Conservation (phyloP, 75 land plant genomes). For the Larix kaempferi region DNA sequence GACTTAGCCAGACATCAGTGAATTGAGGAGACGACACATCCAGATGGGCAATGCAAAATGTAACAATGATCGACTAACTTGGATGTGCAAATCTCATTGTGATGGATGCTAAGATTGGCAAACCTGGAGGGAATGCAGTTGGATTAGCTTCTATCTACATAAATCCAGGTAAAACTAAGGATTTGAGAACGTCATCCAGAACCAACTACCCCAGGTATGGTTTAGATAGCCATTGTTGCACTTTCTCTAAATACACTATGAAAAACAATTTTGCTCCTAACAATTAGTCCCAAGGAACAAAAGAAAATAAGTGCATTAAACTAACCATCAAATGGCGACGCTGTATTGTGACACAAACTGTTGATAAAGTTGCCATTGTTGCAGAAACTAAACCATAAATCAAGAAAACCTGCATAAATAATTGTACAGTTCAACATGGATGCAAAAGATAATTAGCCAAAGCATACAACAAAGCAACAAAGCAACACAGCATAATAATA, state of each 20-base stretch:
- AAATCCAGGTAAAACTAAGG: no score
- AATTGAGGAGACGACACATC: not conserved
- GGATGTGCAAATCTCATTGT: no score
- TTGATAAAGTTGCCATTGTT: conserved; percentile 50
- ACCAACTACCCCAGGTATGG: no score
- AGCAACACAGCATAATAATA: not conserved
- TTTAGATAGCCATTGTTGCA: no score
- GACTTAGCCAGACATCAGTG: not conserved
- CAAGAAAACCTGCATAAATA: conserved; percentile 59
- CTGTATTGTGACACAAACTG: conserved; percentile 85
- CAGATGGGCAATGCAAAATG: not conserved
- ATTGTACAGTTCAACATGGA: not conserved
- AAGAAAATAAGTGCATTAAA: not conserved
- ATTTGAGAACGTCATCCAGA: no score
- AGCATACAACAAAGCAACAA: not conserved
- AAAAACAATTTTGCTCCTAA: no score
- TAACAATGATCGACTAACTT: not conserved
- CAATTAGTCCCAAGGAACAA: not conserved
- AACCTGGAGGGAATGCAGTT: no score
- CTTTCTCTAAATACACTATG: no score
- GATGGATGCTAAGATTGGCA: no score
- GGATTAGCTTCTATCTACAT: no score
- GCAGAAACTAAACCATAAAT: conserved; percentile 64
- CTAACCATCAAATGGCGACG: conserved; percentile 95
- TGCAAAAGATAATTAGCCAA: not conserved